Conservation (phyloP, 148 eudicot genomes). For the Hydrangea macrophylla region DNA sequence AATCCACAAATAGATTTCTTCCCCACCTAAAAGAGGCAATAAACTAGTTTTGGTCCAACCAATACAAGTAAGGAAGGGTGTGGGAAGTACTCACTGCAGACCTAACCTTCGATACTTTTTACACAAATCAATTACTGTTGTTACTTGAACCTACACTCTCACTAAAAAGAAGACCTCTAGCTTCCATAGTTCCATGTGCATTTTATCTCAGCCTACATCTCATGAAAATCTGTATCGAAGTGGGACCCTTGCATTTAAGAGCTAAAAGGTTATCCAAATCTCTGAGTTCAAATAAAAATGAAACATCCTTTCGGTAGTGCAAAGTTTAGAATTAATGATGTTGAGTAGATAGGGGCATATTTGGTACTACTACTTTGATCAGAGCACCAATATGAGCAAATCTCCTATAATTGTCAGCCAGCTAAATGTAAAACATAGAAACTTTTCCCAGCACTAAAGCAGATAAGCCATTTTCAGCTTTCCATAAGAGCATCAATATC, state of each 20-base stretch:
- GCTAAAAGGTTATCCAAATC: not conserved
- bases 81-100: not conserved
- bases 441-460: too few species aligned
- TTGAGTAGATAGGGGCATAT: too few species aligned
- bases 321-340: too few species aligned
- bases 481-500: too few species aligned
- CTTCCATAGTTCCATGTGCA: too few species aligned
- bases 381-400: too few species aligned
- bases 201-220: not conserved
- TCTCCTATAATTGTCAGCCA: too few species aligned
- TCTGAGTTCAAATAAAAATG: too few species aligned
- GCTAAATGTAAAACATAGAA: too few species aligned
- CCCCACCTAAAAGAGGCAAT: not conserved
- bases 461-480: too few species aligned
- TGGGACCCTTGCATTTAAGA: not conserved
- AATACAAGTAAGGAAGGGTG: not conserved
- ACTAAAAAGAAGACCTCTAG: not conserved
- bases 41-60: not conserved
- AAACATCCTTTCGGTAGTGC: too few species aligned
- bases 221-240: not conserved
- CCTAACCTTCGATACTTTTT: not conserved
- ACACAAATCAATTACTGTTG: not conserved
- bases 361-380: too few species aligned
- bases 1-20: not conserved
- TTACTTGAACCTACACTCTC: not conserved